Conservation (phyloP, 202 grass and related monocot genomes). For the Setaria italica region DNA sequence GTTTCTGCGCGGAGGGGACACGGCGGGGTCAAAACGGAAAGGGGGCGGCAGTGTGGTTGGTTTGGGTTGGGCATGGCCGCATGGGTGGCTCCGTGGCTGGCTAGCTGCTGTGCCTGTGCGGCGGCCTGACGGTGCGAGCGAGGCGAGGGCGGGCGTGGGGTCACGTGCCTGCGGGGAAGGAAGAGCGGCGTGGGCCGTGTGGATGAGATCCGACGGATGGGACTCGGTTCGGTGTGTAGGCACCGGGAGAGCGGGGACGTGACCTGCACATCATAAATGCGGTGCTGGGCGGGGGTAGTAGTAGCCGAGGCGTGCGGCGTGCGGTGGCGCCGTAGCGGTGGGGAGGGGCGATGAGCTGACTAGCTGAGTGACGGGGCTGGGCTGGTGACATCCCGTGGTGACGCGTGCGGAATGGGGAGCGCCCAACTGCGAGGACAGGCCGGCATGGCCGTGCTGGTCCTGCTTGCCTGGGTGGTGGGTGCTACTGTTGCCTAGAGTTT, state of each 20-base stretch:
- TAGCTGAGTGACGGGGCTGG: background rate
- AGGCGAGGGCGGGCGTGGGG: background rate
- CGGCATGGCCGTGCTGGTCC: background rate
- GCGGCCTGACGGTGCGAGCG: too few relatives aligned
- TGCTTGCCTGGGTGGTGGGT: too few relatives aligned
- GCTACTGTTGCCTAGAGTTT: too few relatives aligned
- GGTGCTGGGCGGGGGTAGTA: background rate
- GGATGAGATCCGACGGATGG: too few relatives aligned
- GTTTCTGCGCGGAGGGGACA: slow-evolving; percentile 46
- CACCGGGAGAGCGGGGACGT: too few relatives aligned
- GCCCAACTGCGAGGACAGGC: too few relatives aligned
- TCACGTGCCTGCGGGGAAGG: background rate
- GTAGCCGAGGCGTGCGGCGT: slow-evolving; percentile 40
- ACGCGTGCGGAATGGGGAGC: background rate
- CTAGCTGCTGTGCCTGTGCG: too few relatives aligned
- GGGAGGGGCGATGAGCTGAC: background rate
- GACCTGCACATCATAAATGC: too few relatives aligned
- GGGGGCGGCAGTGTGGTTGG: background rate
- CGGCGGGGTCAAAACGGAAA: slow-evolving; percentile 19
- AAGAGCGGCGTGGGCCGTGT: background rate
- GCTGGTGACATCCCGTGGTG: background rate
- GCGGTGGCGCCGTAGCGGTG: background rate
- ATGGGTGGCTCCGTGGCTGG: too few relatives aligned
- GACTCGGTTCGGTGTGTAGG: too few relatives aligned
- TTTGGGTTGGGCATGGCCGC: background rate